Percentiles rank a stretch among this genome's conserved stretches.
Conservation (phyloP, 805 yeast genomes). For the Danielozyma ontarioensis region DNA sequence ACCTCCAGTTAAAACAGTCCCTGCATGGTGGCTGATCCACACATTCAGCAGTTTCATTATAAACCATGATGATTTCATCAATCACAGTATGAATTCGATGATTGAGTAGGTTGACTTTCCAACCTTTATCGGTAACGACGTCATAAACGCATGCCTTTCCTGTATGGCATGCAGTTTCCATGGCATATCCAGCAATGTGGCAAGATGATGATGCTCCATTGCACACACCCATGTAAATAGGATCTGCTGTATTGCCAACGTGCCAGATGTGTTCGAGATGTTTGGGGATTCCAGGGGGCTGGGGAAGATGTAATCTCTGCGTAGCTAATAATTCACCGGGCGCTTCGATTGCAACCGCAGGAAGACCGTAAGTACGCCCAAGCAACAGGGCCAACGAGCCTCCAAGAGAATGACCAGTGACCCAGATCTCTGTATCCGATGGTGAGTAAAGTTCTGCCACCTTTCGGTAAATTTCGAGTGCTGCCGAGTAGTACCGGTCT, state of each 20-base stretch:
- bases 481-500: slow-evolving; percentile 81
- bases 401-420: slow-evolving; percentile 93
- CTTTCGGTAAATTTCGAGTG: slow-evolving; percentile 67
- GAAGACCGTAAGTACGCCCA: slow-evolving; percentile 87
- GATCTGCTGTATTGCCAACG: slow-evolving; percentile 95
- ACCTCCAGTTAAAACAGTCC: slow-evolving; percentile 89
- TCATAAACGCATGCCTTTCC: slow-evolving; percentile 87
- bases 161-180: slow-evolving; percentile 94
- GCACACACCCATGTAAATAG: slow-evolving; percentile 94
- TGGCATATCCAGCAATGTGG: slow-evolving; percentile 89
- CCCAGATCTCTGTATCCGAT: slow-evolving; percentile 65
- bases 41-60: slow-evolving; percentile 77
- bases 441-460: slow-evolving; percentile 65
- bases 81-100: slow-evolving; percentile 90
- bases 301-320: slow-evolving; percentile 79
- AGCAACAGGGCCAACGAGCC: slow-evolving; percentile 78
- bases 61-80: slow-evolving; percentile 65
- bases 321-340: slow-evolving; percentile 90
- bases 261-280: slow-evolving; percentile 88
- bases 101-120: slow-evolving; percentile 83
- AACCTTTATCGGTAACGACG: slow-evolving; percentile 81
- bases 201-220: slow-evolving; percentile 90
- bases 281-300: slow-evolving; percentile 83
- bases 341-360: slow-evolving; percentile 86
- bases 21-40: slow-evolving; percentile 73